Base-by-base conservation (phyloP, 441 rosid genomes). In the Melastoma candidum region DNA sequence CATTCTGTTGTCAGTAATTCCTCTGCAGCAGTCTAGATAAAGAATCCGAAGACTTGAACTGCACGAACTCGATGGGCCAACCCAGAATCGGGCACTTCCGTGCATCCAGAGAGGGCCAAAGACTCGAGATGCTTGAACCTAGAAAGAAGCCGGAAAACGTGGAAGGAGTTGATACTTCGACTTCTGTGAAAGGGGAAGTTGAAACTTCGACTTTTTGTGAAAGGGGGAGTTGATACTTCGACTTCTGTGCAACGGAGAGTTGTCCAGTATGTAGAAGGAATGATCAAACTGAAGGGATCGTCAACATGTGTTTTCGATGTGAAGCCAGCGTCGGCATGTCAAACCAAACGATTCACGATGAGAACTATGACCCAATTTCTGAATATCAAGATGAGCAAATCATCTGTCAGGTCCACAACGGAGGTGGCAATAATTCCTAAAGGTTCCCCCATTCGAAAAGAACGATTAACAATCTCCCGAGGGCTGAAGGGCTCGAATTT, bases 31-130 rank as follows among this genome's bases (percentile, higher is more conserved):
- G 57, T 85, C 96, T 44, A 83, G 71, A 71, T 71, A 58, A 53
- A 87, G 78, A 58, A 71, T 63, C 29, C 10, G 68, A 66, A 90
- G 69, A 53, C 64, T 75, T 29, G 72, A 74, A 58, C 89, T 85
- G 9, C 68, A 74, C 48, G 32, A 57, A 51, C 63, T 72, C 57
- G 74, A 24, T 63, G 76, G 64, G 24, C 58, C 22, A 87, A 67
- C 24, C 84, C 77, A 1, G 72, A 67, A 75, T 92, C 94, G 32
- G 76, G 65, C 29, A 87, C 64, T 55, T 65, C 65, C 7, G 70
- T 68, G 73, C 98, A 83, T 54, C 94, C 89, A 53, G 87, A 82
- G 4, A 87, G 82, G 13, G 84, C 77, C 49, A 85, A 72, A 57
- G 66, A 56, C 54, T 71, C 71, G 43, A 88, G 70, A 69, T 77